Evolutionary conservation across 1,284 basidiomycete genomes (phyloP).

Genomic region (Austroboletus rostrupii): DNA sequence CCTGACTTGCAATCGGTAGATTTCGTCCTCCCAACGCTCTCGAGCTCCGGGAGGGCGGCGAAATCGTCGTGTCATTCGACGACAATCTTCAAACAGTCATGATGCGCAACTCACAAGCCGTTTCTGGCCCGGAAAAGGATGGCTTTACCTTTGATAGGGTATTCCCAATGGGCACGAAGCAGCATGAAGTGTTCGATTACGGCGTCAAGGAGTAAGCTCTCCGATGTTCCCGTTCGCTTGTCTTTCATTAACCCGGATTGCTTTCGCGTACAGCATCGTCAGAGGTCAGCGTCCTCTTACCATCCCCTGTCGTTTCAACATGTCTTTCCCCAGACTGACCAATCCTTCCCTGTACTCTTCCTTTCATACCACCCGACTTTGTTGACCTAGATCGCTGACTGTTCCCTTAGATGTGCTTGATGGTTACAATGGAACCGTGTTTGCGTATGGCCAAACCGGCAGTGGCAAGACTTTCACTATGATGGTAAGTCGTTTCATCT

Average conservation of each 20-base stretch:
- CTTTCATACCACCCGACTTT: conserved; percentile 3
- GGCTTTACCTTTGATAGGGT: conserved; percentile 98
- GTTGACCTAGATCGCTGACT: conserved; percentile 18
- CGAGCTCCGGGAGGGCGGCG: conserved; percentile 86
- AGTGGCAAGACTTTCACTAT: conserved; percentile 96
- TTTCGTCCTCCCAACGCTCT: conserved; percentile 95
- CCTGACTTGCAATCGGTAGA: conserved; percentile 39
- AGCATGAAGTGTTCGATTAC: conserved; percentile 97
- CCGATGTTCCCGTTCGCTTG: conserved; percentile 12
- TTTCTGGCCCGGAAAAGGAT: conserved; percentile 78
- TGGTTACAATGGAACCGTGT: conserved; percentile 98
- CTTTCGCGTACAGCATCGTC: conserved; percentile 55
- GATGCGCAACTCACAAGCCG: conserved; percentile 64
- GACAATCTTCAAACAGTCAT: conserved; percentile 83
- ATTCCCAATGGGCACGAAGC: conserved; percentile 89
- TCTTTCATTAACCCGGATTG: conserved; percentile 11
- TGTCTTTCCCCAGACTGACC: background rate
- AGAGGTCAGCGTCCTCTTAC: conserved; percentile 49
- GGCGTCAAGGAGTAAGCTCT: conserved; percentile 88
- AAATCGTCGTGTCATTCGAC: conserved; percentile 88
- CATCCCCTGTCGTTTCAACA: conserved; percentile 1
- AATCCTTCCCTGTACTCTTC: conserved; percentile 3
- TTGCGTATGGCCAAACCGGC: conserved; percentile 99
- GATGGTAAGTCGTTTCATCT: conserved; percentile 64
- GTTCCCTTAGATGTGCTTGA: conserved; percentile 83